phyloP scores from a whole-genome alignment of 495 filamentous ascomycete species.

The Podospora conica region DNA sequence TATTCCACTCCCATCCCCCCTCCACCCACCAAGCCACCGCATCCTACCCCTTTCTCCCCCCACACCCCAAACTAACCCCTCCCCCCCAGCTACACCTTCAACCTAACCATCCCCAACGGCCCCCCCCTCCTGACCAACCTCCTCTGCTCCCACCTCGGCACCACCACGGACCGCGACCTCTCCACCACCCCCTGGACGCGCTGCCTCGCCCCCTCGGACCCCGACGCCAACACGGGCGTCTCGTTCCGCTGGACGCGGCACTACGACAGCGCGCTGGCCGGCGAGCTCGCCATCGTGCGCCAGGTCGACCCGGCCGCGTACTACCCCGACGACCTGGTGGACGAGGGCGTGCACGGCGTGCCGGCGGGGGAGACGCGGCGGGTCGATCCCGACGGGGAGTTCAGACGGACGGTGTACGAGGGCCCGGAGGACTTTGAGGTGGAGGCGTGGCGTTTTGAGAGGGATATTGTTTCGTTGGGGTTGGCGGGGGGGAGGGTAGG shows the following conservation, averaged over 20 bases:
- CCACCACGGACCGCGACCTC: constrained; percentile 14
- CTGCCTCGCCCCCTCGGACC: constrained; percentile 11
- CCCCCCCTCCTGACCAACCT: not conserved
- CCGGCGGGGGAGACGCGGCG: not conserved
- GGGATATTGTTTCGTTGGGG: not conserved
- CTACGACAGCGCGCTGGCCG: not conserved
- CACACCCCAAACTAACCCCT: not conserved
- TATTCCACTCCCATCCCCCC: not conserved
- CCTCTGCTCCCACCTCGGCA: constrained; percentile 21
- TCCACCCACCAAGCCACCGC: not conserved
- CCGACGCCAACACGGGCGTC: constrained; percentile 1
- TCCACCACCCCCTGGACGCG: constrained; percentile 12
- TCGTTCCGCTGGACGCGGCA: constrained; percentile 20
- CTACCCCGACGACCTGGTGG: not conserved
- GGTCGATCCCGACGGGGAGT: constrained; percentile 11
- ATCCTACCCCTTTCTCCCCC: not conserved
- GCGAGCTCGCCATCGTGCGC: constrained; percentile 4
- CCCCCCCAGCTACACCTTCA: constrained; percentile 20
- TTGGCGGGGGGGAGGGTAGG: not conserved
- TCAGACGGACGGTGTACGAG: constrained; percentile 21
- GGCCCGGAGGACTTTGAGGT: constrained; percentile 29
- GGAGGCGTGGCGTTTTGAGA: constrained; percentile 10
- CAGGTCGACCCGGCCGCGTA: constrained; percentile 12
- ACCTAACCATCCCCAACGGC: constrained; percentile 18
- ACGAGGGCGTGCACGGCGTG: constrained; percentile 14